These are phyloP conservation scores for Tetrahymena thermophila DNA, from an alignment of 73 alveolate genomes.

Conservation along the genomic window DNA sequence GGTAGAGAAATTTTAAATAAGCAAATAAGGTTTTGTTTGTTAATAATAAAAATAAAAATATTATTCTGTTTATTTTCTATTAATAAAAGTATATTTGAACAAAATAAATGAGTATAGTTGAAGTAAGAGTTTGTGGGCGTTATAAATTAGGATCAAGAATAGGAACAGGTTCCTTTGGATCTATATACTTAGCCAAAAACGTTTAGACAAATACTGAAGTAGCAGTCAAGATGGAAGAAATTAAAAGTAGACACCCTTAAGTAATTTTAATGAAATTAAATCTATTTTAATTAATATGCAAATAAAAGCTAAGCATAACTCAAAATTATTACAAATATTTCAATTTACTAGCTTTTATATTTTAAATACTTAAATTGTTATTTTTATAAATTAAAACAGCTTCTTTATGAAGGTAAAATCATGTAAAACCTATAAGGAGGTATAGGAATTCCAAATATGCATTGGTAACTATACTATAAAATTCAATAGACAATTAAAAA, in stretches of 20 bases:
- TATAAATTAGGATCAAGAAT: conserved; percentile 71
- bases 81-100: background rate
- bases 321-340: no score
- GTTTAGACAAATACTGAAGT: conserved; percentile 64
- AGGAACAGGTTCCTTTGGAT: conserved; percentile 93
- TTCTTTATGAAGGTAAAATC: conserved; percentile 41
- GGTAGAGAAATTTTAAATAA: no score
- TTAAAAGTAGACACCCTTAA: conserved; percentile 55
- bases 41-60: background rate
- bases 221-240: conserved; percentile 66
- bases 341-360: no score
- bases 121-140: conserved; percentile 72
- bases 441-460: conserved; percentile 65
- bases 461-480: conserved; percentile 6
- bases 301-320: no score
- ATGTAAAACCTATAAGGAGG: conserved; percentile 62
- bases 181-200: conserved; percentile 75
- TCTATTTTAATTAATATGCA: no score
- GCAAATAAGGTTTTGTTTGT: background rate
- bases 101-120: conserved; percentile 37
- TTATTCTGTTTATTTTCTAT: background rate
- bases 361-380: no score
- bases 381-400: background rate
- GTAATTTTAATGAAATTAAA: background rate
- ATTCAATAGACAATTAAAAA: background rate